Evolutionary conservation across 495 filamentous ascomycete species (phyloP).

Genomic region (Lindgomyces ingoldianus): DNA sequence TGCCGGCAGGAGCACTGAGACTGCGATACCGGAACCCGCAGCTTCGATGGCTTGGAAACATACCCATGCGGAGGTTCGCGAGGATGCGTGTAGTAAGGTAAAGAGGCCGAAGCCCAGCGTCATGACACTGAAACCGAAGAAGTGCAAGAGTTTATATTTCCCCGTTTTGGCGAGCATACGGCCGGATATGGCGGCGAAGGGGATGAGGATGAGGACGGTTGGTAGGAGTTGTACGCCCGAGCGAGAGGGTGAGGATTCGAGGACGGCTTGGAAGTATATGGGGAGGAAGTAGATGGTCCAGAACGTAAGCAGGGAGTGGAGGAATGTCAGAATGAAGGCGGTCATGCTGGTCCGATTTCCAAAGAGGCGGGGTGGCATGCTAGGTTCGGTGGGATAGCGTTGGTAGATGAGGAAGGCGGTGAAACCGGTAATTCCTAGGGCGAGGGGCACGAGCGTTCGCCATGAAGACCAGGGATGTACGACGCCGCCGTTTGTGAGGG

Average conservation of each 20-base stretch:
- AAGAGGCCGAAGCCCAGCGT: constrained; percentile 51
- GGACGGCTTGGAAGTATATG: constrained; percentile 63
- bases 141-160: constrained; percentile 52
- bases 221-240: constrained; percentile 63
- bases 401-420: neutral
- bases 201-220: constrained; percentile 53
- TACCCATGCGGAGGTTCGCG: constrained; percentile 49
- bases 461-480: neutral
- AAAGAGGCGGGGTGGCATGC: constrained; percentile 7
- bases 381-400: neutral
- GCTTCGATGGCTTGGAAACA: constrained; percentile 50
- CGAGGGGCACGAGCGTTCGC: neutral
- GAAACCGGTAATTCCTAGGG: constrained; percentile 3
- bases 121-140: constrained; percentile 52
- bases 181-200: constrained; percentile 48
- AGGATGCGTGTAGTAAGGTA: constrained; percentile 47
- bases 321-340: constrained; percentile 1
- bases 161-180: constrained; percentile 49
- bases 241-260: constrained; percentile 52
- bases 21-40: constrained; percentile 51
- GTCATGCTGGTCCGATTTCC: constrained; percentile 1
- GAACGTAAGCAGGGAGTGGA: neutral
- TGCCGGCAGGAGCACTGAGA: constrained; percentile 46
- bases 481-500: neutral
- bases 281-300: constrained; percentile 50